Percentiles rank a stretch among this genome's conserved stretches.
Evolutionary conservation across 1,284 basidiomycete genomes (phyloP).

Genomic region (Sporisorium exsertum): DNA sequence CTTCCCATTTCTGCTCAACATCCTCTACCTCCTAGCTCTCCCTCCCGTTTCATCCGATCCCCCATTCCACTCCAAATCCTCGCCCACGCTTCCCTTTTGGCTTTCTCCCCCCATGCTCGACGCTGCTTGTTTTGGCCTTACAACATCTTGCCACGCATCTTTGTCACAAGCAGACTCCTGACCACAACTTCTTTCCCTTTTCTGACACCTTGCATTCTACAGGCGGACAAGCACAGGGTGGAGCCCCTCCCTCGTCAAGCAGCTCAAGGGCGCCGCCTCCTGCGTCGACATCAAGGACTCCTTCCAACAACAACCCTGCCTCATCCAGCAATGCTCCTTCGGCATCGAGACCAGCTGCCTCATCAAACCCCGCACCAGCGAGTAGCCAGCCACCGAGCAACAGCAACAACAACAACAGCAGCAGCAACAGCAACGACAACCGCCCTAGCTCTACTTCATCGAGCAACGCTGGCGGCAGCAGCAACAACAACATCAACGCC

Average conservation of each 20-base stretch:
- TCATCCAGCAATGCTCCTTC: slow-evolving; percentile 21
- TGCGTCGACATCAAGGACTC: slow-evolving; percentile 11
- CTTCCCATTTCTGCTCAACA: neutral
- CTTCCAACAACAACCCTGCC: slow-evolving; percentile 10
- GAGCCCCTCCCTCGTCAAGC: slow-evolving; percentile 22
- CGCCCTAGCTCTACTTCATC: slow-evolving; percentile 14
- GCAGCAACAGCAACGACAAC: slow-evolving; percentile 13
- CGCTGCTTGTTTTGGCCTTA: neutral
- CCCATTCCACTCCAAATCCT: neutral
- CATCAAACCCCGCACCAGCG: slow-evolving; percentile 20
- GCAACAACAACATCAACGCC: slow-evolving; percentile 11
- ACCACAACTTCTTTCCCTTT: neutral
- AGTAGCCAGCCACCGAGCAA: slow-evolving; percentile 13
- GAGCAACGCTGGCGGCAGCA: slow-evolving; percentile 13
- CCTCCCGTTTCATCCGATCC: neutral
- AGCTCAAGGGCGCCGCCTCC: slow-evolving; percentile 15
- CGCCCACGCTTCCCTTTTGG: neutral
- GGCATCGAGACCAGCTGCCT: slow-evolving; percentile 19
- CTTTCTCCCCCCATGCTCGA: neutral
- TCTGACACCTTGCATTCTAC: neutral
- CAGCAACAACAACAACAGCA: slow-evolving; percentile 4
- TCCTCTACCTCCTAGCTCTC: neutral
- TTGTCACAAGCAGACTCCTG: slow-evolving; percentile 2
- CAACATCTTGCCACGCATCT: neutral
- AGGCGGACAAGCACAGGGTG: slow-evolving; percentile 18